Evolutionary conservation across 768 basidiomycete species (phyloP), one percentile per base, ranked within the genome.

Genomic region (Kwoniella pini): DNA sequence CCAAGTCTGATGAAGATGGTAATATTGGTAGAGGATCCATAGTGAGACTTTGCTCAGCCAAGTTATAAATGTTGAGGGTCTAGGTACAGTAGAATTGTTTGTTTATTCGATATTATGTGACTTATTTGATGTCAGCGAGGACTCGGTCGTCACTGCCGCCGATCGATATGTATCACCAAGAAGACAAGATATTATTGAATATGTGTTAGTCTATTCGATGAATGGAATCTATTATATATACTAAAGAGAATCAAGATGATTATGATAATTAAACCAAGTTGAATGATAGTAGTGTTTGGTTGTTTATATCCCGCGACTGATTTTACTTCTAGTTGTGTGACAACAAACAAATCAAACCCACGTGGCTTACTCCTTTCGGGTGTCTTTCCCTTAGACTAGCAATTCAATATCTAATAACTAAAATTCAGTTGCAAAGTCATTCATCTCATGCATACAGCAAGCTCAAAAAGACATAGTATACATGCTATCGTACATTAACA

Each of bases 1-100:
- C 74, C 42, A 75, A 65, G 39, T 75, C 74, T 21, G 54, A 45
- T 13, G 27, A 21, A 15, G 74, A 75, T 13, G 69, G 66, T 17
- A 59, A 57, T 49, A 75, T 75, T 4, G 74, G 70, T 42, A 27
- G 15, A 9, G 63, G 57, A 42, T 62, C 60, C 64, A 68, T 68
- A 9, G 10, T 64, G 58, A 43, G 33, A 36, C 19, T 42, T 7
- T 42, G 11, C 5, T 9, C 19, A 10, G n/a, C 11, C 6, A 42
- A 42, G 19, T 17, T 36, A 36, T 36, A 15, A 36, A 36, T 7
- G 15, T 9, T 13, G 40, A 17, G 5, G 11, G 40, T 13, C 19
- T 17, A 42, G n/a, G 40, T 42, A 42, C 40, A 42, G 40, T 10
- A 9, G 40, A 6, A 6, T 42, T 42, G 40, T 42, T 42, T 42